Evolutionary conservation across 2,329 filamentous ascomycete species (phyloP), one percentile per base, ranked within the genome.

Genomic region (Pseudohalonectria lignicola): DNA sequence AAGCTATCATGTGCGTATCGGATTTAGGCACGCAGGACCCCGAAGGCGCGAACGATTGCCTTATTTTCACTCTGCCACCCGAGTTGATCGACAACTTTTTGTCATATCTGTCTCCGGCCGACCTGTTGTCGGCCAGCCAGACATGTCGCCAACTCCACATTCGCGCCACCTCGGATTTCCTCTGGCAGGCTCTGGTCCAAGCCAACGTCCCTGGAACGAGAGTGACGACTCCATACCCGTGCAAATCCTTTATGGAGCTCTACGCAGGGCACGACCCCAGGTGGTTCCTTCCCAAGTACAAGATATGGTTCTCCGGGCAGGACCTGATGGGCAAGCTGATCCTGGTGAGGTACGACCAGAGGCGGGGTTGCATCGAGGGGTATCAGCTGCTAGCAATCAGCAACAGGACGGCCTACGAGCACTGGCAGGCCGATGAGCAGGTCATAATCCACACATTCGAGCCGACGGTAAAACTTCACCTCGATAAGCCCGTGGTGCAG

Each of bases 261-360:
- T 94, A 83, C 54, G 63, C 71, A 31, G 69, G 78, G 16, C 83
- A 92, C 53, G 73, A 92, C 45, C 80, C 82, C 1, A 76, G 80
- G 49, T 95, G 88, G 88, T 94, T 94, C 51, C 66, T 95, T 1
- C 69, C 84, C 0, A 76, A 74, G 37, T 68, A 84, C 53, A 88
- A 84, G 57, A 66, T 95, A 45, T 95, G 88, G 88, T 90, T 94
- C 52, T 74, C 77, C 42, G 86, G 94, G 56, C 70, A 67, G 2
- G 71, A 79, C 21, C 69, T 86, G 34, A 79, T 73, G 2, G 88
- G 88, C 0, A 82, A 82, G 53, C 58, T 94, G 31, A 69, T 94
- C 19, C 52, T 94, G 29, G 70, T 73, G n/a, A 77, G 83, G 11
- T 95, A 87, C 51, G 78, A 94, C 53, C 72, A 77, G 33, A 62